Evolutionary conservation across 1,284 basidiomycete species (phyloP).

Genomic region (Apiotrichum akiyoshidainum): DNA sequence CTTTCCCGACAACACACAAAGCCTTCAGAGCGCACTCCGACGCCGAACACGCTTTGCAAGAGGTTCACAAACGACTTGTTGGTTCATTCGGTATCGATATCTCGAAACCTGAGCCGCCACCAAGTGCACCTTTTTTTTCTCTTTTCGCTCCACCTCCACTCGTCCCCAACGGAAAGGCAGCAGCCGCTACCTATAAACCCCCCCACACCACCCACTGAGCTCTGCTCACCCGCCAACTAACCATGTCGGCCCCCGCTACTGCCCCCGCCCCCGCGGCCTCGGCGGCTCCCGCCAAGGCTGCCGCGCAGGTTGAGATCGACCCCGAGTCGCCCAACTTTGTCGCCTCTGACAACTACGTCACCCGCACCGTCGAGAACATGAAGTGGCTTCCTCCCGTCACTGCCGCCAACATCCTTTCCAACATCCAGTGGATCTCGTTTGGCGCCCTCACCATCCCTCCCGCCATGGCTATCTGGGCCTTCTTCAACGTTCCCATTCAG

Average conservation of each 20-base stretch:
- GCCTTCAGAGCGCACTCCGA: background rate
- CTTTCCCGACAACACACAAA: background rate
- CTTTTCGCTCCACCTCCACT: background rate
- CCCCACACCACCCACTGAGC: background rate
- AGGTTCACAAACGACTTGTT: background rate
- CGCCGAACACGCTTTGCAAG: background rate
- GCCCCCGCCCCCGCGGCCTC: background rate
- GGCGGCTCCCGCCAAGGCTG: conserved; percentile 1
- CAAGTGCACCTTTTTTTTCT: background rate
- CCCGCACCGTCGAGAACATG: conserved; percentile 71
- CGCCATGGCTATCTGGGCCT: conserved; percentile 65
- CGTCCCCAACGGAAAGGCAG: background rate
- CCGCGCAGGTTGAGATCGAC: conserved; percentile 5
- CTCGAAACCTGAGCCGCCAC: background rate
- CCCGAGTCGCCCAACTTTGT: conserved; percentile 43
- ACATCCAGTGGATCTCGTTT: conserved; percentile 75
- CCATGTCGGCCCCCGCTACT: conserved; percentile 3
- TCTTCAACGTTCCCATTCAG: conserved; percentile 60
- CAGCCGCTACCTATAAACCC: background rate
- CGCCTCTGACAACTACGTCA: conserved; percentile 86
- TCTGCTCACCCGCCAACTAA: background rate
- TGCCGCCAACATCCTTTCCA: conserved; percentile 63
- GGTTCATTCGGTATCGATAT: background rate
- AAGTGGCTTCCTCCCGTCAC: conserved; percentile 71
- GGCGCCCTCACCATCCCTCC: conserved; percentile 72